Evolutionary conservation across 768 basidiomycete genomes (phyloP).

Genomic region (Exsudoporus frostii): DNA sequence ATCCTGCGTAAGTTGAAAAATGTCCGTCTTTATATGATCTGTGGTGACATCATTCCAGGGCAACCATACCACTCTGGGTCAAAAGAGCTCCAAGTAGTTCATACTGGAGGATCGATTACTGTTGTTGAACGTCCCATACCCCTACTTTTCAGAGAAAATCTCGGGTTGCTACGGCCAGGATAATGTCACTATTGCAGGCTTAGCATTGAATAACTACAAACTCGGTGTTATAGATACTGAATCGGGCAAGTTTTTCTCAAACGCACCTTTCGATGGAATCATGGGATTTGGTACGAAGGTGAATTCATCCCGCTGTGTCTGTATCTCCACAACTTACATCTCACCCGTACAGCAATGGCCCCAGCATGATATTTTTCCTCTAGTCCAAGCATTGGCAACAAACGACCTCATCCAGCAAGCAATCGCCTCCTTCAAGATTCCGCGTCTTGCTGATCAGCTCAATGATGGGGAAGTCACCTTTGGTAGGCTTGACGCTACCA

Average conservation of each 20-base stretch:
- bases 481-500: conserved; percentile 67
- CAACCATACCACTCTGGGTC: conserved; percentile 64
- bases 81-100: conserved; percentile 60
- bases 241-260: conserved; percentile 54
- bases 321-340: background rate
- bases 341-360: conserved; percentile 48
- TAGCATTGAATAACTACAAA: conserved; percentile 52
- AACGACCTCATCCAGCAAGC: conserved; percentile 55
- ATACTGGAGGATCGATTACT: too few relatives aligned
- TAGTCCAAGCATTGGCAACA: conserved; percentile 64
- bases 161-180: too few relatives aligned
- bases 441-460: conserved; percentile 62
- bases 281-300: conserved; percentile 78
- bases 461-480: conserved; percentile 80
- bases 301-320: conserved; percentile 24
- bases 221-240: conserved; percentile 68
- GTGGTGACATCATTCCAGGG: conserved; percentile 40
- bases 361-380: conserved; percentile 59
- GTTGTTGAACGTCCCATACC: too few relatives aligned
- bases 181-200: conserved; percentile 59
- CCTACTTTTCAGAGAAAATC: too few relatives aligned
- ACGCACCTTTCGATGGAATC: conserved; percentile 62
- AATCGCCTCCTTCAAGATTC: conserved; percentile 78
- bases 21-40: background rate
- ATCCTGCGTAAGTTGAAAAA: conserved; percentile 39